phyloP scores from a whole-genome alignment of 140 eudicot genomes.

The Oenanthe javanica region DNA sequence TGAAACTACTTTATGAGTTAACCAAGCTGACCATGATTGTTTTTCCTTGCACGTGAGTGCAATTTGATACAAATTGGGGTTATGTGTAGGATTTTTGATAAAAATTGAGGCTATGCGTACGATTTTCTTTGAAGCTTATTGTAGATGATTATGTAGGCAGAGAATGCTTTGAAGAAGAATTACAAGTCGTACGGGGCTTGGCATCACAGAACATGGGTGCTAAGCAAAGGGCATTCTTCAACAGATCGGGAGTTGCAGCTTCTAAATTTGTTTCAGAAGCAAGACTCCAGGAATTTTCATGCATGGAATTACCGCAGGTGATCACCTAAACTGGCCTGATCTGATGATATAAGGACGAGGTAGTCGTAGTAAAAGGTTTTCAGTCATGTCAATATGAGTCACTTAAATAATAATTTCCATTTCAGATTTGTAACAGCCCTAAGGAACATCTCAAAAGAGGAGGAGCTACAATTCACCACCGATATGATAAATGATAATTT shows the following conservation, averaged over 20 bases:
- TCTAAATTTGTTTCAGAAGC: slow-evolving; percentile 66
- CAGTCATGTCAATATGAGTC: neutral
- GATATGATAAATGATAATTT: slow-evolving; percentile 75
- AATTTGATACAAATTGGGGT: neutral
- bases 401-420: slow-evolving; percentile 1
- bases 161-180: slow-evolving; percentile 66
- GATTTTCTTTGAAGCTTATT: neutral
- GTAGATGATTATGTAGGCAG: slow-evolving; percentile 37
- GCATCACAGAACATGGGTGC: slow-evolving; percentile 91
- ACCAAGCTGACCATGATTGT: neutral
- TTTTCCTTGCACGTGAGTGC: neutral
- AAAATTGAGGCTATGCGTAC: neutral
- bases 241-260: slow-evolving; percentile 66
- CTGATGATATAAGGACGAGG: neutral
- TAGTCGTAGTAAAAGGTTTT: neutral
- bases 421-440: slow-evolving; percentile 66
- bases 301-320: slow-evolving; percentile 98
- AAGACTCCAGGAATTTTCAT: slow-evolving; percentile 77
- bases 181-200: slow-evolving; percentile 96
- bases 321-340: slow-evolving; percentile 2
- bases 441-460: slow-evolving; percentile 56
- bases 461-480: slow-evolving; percentile 71
- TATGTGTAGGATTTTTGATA: too few species aligned
- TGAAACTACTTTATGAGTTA: neutral
- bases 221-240: slow-evolving; percentile 73